Conservation (phyloP, 441 rosid genomes). For the Mallotus japonicus region DNA sequence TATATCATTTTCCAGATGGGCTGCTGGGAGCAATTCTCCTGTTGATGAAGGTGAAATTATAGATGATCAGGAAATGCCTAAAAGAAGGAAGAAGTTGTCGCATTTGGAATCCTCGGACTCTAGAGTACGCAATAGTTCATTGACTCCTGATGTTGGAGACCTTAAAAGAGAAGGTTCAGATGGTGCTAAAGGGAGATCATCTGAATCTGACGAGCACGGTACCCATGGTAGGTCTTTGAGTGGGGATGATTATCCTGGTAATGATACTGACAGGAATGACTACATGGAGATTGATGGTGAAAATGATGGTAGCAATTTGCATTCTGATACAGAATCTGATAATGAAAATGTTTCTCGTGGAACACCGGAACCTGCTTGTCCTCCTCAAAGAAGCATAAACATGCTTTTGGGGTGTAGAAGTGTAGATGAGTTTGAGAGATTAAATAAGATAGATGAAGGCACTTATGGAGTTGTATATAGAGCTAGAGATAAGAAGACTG, state of each 20-base stretch:
- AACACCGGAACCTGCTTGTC: constrained; percentile 57
- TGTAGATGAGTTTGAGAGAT: constrained; percentile 96
- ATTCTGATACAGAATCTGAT: constrained; percentile 50
- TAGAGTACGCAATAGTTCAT: constrained; percentile 41
- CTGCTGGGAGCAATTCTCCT: constrained; percentile 79
- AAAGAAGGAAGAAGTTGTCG: constrained; percentile 55
- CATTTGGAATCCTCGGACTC: constrained; percentile 39
- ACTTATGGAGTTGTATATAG: constrained; percentile 98
- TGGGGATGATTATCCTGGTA: constrained; percentile 46
- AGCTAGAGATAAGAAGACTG: constrained; percentile 90
- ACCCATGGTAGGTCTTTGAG: constrained; percentile 45
- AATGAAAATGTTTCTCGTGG: constrained; percentile 45
- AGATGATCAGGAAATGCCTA: constrained; percentile 58
- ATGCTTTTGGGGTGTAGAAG: constrained; percentile 99
- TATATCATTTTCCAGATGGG: constrained; percentile 98
- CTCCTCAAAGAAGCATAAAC: constrained; percentile 76
- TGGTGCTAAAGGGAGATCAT: constrained; percentile 48
- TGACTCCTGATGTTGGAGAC: constrained; percentile 63
- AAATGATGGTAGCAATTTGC: constrained; percentile 37
- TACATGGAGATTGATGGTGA: constrained; percentile 68
- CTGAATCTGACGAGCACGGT: constrained; percentile 61
- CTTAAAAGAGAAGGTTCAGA: constrained; percentile 57
- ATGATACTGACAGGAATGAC: constrained; percentile 59
- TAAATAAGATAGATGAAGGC: constrained; percentile 98
- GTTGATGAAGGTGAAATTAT: constrained; percentile 85